These are phyloP conservation scores for Lunularia cruciata DNA, from an alignment of 225 moss, liverwort and hornwort species.

Conservation along the genomic window DNA sequence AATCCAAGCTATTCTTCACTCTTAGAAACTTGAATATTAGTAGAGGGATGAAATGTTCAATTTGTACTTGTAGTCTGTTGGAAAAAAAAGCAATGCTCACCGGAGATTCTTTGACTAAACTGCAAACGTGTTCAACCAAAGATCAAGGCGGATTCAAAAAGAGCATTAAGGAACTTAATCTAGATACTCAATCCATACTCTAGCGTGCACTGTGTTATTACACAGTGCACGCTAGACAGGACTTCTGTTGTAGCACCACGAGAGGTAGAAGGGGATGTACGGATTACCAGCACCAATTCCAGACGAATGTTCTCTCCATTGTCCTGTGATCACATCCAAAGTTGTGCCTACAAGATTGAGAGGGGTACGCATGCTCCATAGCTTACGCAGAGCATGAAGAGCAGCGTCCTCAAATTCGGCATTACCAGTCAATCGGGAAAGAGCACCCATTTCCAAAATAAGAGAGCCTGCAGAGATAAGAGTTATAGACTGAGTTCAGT, in stretches of 20 bases:
- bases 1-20: too few relatives aligned
- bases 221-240: too few relatives aligned
- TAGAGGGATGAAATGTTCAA: not conserved
- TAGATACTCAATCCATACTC: too few relatives aligned
- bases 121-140: too few relatives aligned
- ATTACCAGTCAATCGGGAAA: constrained; percentile 43
- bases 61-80: not conserved
- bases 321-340: constrained; percentile 39
- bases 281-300: constrained; percentile 47
- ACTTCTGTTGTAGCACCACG: too few relatives aligned
- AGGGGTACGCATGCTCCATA: constrained; percentile 45
- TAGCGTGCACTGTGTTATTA: too few relatives aligned
- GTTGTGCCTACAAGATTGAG: constrained; percentile 45
- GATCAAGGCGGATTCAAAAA: too few relatives aligned
- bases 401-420: constrained; percentile 40
- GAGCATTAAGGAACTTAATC: too few relatives aligned
- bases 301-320: constrained; percentile 48
- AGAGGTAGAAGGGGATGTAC: not conserved
- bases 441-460: constrained; percentile 46
- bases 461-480: constrained; percentile 34
- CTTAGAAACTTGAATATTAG: too few relatives aligned
- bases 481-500: not conserved
- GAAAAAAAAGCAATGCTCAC: not conserved
- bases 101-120: not conserved
- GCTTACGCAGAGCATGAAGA: constrained; percentile 36